Evolutionary conservation across 129 eudicot species (phyloP), one percentile per base, ranked within the genome.

Genomic region (Flaveria robusta): DNA sequence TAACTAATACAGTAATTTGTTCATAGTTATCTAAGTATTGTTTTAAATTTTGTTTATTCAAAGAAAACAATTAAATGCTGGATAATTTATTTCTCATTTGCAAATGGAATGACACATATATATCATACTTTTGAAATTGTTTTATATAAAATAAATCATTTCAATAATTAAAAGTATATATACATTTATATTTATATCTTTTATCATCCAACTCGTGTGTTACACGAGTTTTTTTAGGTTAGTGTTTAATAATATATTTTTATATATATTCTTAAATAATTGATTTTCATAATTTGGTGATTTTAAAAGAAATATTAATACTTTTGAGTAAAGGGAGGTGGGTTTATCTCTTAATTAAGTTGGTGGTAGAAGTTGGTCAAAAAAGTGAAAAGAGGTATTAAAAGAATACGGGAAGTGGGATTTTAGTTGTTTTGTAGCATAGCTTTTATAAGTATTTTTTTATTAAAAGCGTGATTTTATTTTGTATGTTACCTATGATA

Each of bases 401-500:
- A 79, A 59, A 16, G 45, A 78, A 31, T 0, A 60, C 12, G 24
- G 54, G 46, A 49, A 72, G 72, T 71, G 77, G 77, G 66, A 50
- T 71, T 47, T 22, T 72, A 70, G 76, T 55, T 76, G 80, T 76
- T 76, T 76, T 49, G 73, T 26, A 9, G 47, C 27, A 56, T 23
- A 62, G 1, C 50, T 42, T 67, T 8, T 20, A 20, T 20, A 55
- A 55, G 62, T 55, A 55, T 55, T 55, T 55, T 55, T 55, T n/a
- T 13, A n/a, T 34, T 55, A 20, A 27, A 55, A 55, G 20, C 22
- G 34, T 55, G 74, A 9, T 24, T 9, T 54, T n/a, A 15, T 51
- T 34, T 52, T 51, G 26, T 34, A 34, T 49, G 3, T 49, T 19
- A 19, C 13, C 64, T 23, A 56, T 56, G 23, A 56, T 19, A 16